These are phyloP conservation scores for Lonicera japonica DNA, from an alignment of 129 eudicot genomes.

Conservation along the genomic window DNA sequence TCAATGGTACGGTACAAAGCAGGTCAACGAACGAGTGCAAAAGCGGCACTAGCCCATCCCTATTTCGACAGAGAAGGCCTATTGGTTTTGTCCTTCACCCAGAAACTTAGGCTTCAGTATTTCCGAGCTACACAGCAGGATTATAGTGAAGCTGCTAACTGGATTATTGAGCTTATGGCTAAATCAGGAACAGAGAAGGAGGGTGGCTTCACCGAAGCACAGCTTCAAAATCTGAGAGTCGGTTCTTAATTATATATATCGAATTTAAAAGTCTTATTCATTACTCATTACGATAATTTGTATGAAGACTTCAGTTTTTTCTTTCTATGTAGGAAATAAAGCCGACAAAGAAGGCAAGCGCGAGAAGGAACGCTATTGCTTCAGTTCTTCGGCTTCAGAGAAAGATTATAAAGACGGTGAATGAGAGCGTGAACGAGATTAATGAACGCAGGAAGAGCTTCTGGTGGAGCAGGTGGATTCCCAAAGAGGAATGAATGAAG, in stretches of 20 bases:
- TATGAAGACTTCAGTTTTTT: too few species aligned
- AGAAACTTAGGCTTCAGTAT: slow-evolving; percentile 62
- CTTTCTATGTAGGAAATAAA: slow-evolving; percentile 53
- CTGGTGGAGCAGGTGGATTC: slow-evolving; percentile 99
- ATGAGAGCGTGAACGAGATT: slow-evolving; percentile 75
- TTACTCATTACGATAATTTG: background rate
- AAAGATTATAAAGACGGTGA: slow-evolving; percentile 64
- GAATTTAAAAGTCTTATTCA: background rate
- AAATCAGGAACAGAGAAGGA: slow-evolving; percentile 86
- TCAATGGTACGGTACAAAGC: slow-evolving; percentile 97
- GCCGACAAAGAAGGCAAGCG: slow-evolving; percentile 61
- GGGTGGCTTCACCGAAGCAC: slow-evolving; percentile 99
- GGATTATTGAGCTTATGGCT: slow-evolving; percentile 87
- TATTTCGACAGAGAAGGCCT: slow-evolving; percentile 89
- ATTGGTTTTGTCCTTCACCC: slow-evolving; percentile 72
- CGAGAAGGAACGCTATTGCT: slow-evolving; percentile 79
- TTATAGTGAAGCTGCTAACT: slow-evolving; percentile 76
- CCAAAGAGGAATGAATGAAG: slow-evolving; percentile 70
- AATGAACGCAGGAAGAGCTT: slow-evolving; percentile 62
- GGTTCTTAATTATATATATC: slow-evolving; percentile 13
- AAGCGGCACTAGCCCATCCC: slow-evolving; percentile 89
- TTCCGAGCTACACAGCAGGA: slow-evolving; percentile 90
- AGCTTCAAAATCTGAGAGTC: slow-evolving; percentile 77
- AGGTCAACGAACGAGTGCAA: slow-evolving; percentile 83
- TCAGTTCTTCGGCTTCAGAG: slow-evolving; percentile 74